These are phyloP conservation scores for Mycena latifolia DNA, from an alignment of 768 basidiomycete genomes.

Conservation along the genomic window DNA sequence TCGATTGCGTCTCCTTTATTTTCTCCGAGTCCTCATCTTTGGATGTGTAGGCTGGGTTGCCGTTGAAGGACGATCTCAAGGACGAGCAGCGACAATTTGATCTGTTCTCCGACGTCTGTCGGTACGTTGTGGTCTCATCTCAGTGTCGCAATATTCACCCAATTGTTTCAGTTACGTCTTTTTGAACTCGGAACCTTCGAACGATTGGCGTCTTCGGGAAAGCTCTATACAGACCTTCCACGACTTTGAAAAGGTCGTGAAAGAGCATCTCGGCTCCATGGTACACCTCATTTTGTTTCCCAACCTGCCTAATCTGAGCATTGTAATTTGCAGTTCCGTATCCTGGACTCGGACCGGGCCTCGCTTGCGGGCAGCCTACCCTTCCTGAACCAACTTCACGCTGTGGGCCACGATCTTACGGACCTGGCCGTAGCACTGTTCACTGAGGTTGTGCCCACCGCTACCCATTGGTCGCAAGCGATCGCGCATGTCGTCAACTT, in stretches of 20 bases:
- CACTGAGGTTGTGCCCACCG: slow-evolving; percentile 66
- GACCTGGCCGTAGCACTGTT: slow-evolving; percentile 65
- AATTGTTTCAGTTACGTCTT: slow-evolving; percentile 55
- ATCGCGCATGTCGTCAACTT: slow-evolving; percentile 71
- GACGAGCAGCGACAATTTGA: slow-evolving; percentile 55
- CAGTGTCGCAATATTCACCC: slow-evolving; percentile 3
- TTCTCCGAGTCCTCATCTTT: slow-evolving; percentile 23
- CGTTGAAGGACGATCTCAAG: slow-evolving; percentile 50
- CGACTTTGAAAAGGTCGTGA: slow-evolving; percentile 45
- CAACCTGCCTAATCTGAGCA: neutral
- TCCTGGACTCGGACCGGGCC: slow-evolving; percentile 24
- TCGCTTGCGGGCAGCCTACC: slow-evolving; percentile 38
- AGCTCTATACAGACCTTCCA: slow-evolving; percentile 48
- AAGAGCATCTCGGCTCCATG: slow-evolving; percentile 44
- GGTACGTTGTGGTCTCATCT: slow-evolving; percentile 48
- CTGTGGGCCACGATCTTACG: slow-evolving; percentile 37
- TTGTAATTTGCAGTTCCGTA: slow-evolving; percentile 11
- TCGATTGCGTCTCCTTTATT: slow-evolving; percentile 14
- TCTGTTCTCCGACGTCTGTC: slow-evolving; percentile 62
- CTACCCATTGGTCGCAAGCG: slow-evolving; percentile 66
- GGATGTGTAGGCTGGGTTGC: slow-evolving; percentile 55
- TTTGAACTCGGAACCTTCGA: slow-evolving; percentile 55
- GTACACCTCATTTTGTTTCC: slow-evolving; percentile 34
- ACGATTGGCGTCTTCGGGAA: slow-evolving; percentile 62
- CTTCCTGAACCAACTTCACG: slow-evolving; percentile 48